These are phyloP conservation scores for Fusarium tanahbumbuense DNA, from an alignment of 2,329 filamentous ascomycete genomes.

Conservation along the genomic window DNA sequence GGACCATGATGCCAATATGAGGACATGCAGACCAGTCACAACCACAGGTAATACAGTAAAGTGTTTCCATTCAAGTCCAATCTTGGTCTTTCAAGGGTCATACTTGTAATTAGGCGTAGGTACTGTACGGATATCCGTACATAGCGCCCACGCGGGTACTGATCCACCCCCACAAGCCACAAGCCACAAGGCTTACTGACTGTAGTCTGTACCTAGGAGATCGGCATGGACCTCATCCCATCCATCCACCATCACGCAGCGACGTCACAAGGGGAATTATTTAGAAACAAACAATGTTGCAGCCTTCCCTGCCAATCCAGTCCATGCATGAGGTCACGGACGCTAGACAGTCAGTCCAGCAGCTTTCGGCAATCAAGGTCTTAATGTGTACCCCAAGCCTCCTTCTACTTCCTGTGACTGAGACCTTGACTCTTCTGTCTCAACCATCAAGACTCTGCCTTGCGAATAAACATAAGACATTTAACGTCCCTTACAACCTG, in stretches of 20 bases:
- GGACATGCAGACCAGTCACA: background rate
- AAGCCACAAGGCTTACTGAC: background rate
- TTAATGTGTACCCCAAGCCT: conserved; percentile 10
- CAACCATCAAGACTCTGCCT: conserved; percentile 2
- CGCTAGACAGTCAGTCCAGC: background rate
- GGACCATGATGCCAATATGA: conserved; percentile 14
- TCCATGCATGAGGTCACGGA: conserved; percentile 36
- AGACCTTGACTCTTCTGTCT: conserved; percentile 8
- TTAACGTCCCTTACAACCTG: conserved; percentile 19
- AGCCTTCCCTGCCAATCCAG: conserved; percentile 1
- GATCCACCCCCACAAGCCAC: conserved; percentile 30
- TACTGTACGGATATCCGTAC: too few relatives aligned
- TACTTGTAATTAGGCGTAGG: conserved; percentile 17
- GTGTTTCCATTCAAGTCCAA: background rate
- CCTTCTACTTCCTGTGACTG: conserved; percentile 20
- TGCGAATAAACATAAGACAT: conserved; percentile 9
- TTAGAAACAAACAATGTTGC: conserved; percentile 29
- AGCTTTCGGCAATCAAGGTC: background rate
- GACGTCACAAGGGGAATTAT: conserved; percentile 37
- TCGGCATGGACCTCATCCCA: conserved; percentile 26
- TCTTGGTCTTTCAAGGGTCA: conserved; percentile 3
- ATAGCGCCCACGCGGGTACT: conserved; percentile 21
- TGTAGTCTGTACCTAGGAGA: background rate
- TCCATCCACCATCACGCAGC: conserved; percentile 44
- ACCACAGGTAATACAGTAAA: background rate